A percentile compares a stretch with the other conserved stretches of the same genome.
Evolutionary conservation across 805 yeast genomes (phyloP).

Genomic region (Saturnispora mendoncae): DNA sequence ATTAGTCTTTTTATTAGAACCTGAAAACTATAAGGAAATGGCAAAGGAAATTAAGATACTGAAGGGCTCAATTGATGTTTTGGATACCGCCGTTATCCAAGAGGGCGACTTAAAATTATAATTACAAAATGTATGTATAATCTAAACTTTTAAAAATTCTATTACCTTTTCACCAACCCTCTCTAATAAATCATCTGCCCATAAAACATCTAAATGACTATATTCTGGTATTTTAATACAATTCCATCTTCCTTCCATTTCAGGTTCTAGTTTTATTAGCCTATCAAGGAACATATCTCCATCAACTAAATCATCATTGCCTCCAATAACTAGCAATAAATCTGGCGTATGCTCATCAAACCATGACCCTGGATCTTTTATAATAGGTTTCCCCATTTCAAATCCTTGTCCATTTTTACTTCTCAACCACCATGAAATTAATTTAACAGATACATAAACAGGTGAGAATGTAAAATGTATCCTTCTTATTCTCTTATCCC

Average conservation of each 20-base stretch:
- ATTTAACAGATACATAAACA: slow-evolving; percentile 64
- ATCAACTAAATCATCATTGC: slow-evolving; percentile 67
- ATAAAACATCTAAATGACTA: slow-evolving; percentile 82
- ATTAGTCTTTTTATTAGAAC: slow-evolving; percentile 17
- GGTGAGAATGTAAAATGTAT: slow-evolving; percentile 83
- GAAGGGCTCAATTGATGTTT: slow-evolving; percentile 35
- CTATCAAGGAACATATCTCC: slow-evolving; percentile 61
- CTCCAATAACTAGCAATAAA: slow-evolving; percentile 62
- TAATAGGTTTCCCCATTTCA: slow-evolving; percentile 36
- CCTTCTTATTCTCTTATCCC: slow-evolving; percentile 60
- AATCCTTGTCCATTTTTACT: slow-evolving; percentile 41
- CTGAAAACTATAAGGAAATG: slow-evolving; percentile 25
- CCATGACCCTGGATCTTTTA: slow-evolving; percentile 50
- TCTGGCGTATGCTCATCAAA: slow-evolving; percentile 44
- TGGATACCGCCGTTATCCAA: slow-evolving; percentile 28
- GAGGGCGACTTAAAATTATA: slow-evolving; percentile 15
- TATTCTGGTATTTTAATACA: slow-evolving; percentile 48
- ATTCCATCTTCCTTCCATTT: slow-evolving; percentile 29
- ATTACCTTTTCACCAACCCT: slow-evolving; percentile 48
- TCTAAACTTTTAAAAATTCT: slow-evolving; percentile 22
- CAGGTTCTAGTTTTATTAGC: slow-evolving; percentile 49
- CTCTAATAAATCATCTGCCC: slow-evolving; percentile 76
- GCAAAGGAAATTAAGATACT: slow-evolving; percentile 35
- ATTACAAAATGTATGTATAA: neutral
- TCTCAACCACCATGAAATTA: slow-evolving; percentile 89